Percentiles rank a stretch among this genome's conserved stretches.
Conservation (phyloP, 2,329 filamentous ascomycete genomes). For the Mycosphaerella arachidis region DNA sequence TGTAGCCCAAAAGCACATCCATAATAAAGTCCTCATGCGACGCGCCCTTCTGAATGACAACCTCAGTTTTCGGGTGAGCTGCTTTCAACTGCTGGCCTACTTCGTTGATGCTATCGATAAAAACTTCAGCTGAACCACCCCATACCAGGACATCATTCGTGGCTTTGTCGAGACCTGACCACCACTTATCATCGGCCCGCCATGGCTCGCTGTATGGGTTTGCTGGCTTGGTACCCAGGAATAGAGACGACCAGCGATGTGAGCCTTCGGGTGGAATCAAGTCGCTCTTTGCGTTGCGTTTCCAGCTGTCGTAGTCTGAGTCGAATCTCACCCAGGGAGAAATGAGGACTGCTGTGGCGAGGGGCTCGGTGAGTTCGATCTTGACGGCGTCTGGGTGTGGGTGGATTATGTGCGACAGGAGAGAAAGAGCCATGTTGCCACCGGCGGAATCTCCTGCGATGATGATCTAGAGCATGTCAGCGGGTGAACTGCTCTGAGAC, state of each 20-base stretch:
- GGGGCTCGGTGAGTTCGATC: slow-evolving; percentile 39
- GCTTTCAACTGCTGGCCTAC: slow-evolving; percentile 47
- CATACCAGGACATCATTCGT: slow-evolving; percentile 49
- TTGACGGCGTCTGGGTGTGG: slow-evolving; percentile 47
- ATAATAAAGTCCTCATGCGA: slow-evolving; percentile 42
- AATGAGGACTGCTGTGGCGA: slow-evolving; percentile 52
- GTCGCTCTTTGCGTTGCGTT: slow-evolving; percentile 49
- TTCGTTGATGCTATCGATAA: slow-evolving; percentile 53
- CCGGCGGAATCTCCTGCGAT: slow-evolving; percentile 53
- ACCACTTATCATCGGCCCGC: slow-evolving; percentile 51
- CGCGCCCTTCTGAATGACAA: slow-evolving; percentile 35
- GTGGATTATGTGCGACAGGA: slow-evolving; percentile 52
- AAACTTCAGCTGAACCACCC: slow-evolving; percentile 52
- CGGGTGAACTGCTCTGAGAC: not conserved
- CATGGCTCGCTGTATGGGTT: slow-evolving; percentile 54
- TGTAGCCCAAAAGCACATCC: slow-evolving; percentile 38
- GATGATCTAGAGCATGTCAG: slow-evolving; percentile 36
- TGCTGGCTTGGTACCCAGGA: slow-evolving; percentile 34
- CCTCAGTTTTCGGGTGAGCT: slow-evolving; percentile 34
- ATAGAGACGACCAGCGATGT: slow-evolving; percentile 46
- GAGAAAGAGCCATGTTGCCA: slow-evolving; percentile 43
- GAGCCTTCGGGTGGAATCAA: slow-evolving; percentile 42
- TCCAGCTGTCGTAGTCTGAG: slow-evolving; percentile 40
- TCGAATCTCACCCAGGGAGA: slow-evolving; percentile 56
- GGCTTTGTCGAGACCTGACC: slow-evolving; percentile 41